Evolutionary conservation across 2,329 filamentous ascomycete species (phyloP), one percentile per base, ranked within the genome.

Genomic region (Sclerotinia sclerotiorum): DNA sequence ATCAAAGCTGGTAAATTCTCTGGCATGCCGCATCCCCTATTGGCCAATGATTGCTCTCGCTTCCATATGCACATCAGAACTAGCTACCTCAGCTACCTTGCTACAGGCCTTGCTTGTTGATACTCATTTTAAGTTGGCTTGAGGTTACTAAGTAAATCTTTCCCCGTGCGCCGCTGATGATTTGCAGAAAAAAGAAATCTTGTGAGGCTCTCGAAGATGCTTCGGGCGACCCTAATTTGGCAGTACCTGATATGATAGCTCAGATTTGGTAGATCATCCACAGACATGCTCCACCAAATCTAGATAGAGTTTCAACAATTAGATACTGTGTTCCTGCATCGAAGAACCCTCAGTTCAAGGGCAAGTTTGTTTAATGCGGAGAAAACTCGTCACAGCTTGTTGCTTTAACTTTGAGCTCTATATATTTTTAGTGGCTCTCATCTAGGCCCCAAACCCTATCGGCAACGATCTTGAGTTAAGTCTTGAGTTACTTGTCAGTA

Each of bases 401-500:
- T 72, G 67, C 70, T 58, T 69, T 58, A 42, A 51, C 58, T 46
- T 54, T 46, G 39, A 57, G 56, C 35, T 42, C 13, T 39, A n/a
- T 32, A 62, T n/a, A 27, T 48, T 51, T 51, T 11, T 35, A 52
- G 51, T 56, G 68, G 56, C 13, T 61, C 56, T 62, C 39, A 27
- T 46, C 35, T 46, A 49, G 24, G 8, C 32, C 19, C 19, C 49
- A 29, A 35, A 35, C 2, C 21, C 32, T 58, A 42, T 66, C 29
- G 58, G n/a, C 35, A 24, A n/a, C 55, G 57, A 39, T 48, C 57
- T 68, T 35, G 19, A 46, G 57, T 44, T 55, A 69, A 67, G 71
- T 69, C 64, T 69, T 70, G 63, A 69, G 51, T 21, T 65, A 67
- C 69, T 55, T 55, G 52, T 72, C 66, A 71, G 69, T 67, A 69